phyloP scores from a whole-genome alignment of 2,329 filamentous ascomycete species.

The Fusarium robinianum region DNA sequence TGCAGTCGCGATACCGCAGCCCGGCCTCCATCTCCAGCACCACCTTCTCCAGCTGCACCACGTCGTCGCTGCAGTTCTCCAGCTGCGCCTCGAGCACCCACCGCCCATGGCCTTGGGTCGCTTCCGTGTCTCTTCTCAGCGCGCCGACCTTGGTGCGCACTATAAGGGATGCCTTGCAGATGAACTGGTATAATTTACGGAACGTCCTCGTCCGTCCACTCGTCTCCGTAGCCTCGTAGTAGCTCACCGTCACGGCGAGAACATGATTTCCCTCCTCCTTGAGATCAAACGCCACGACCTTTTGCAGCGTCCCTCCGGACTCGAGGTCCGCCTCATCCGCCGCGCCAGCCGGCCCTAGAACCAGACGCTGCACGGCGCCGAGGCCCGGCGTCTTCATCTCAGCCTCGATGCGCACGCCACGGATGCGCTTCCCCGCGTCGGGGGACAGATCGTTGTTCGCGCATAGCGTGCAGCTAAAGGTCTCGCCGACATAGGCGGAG shows the following conservation, averaged over 20 bases:
- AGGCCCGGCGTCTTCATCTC: conserved; percentile 90
- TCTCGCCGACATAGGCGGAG: conserved; percentile 93
- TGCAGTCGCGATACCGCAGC: conserved; percentile 58
- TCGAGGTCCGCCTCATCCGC: conserved; percentile 53
- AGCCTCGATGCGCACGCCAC: conserved; percentile 80
- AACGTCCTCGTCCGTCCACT: conserved; percentile 80
- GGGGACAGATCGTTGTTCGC: conserved; percentile 78
- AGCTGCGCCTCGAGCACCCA: conserved; percentile 93
- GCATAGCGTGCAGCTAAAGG: conserved; percentile 91
- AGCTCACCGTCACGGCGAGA: conserved; percentile 89
- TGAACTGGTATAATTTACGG: conserved; percentile 94
- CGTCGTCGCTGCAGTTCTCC: conserved; percentile 88
- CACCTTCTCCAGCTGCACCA: conserved; percentile 75
- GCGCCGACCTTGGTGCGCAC: conserved; percentile 87
- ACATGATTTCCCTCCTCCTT: conserved; percentile 96
- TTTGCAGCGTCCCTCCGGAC: conserved; percentile 73
- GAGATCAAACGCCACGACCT: conserved; percentile 81
- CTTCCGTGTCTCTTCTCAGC: conserved; percentile 46
- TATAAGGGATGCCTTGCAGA: conserved; percentile 85
- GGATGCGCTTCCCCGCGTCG: conserved; percentile 57
- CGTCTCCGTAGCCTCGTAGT: conserved; percentile 81
- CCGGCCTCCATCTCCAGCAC: conserved; percentile 58
- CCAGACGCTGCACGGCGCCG: conserved; percentile 63
- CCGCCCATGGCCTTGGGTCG: conserved; percentile 39
- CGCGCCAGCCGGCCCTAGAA: conserved; percentile 53